Conservation (phyloP, 176 grass and related monocot species). For the Bothriochloa decipiens region DNA sequence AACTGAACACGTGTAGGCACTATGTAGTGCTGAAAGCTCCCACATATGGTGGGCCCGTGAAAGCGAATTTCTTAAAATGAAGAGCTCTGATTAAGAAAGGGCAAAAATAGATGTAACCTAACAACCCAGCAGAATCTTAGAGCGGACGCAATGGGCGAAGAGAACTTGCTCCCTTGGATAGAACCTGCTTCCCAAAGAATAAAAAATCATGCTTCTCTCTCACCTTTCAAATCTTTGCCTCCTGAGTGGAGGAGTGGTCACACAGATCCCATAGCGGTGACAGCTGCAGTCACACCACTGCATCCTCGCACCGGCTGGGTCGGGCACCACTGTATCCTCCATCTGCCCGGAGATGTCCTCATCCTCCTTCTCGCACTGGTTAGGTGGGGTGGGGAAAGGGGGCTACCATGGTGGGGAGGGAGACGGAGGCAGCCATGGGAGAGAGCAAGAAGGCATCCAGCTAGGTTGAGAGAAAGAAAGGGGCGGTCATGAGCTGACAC, state of each 20-base stretch:
- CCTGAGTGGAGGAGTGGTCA: background rate
- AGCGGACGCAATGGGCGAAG: too few species aligned
- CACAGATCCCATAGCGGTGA: background rate
- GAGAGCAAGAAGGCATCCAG: too few species aligned
- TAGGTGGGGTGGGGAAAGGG: too few species aligned
- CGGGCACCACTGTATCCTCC: background rate
- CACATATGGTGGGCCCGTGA: background rate
- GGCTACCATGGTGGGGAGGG: too few species aligned
- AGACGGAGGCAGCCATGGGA: too few species aligned
- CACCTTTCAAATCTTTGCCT: background rate
- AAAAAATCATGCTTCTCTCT: background rate
- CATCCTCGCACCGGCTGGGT: background rate
- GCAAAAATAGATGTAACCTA: conserved; percentile 7
- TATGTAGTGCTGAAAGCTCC: background rate
- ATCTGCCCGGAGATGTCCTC: too few species aligned
- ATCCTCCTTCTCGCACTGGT: too few species aligned
- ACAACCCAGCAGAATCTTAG: conserved; percentile 3
- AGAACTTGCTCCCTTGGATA: too few species aligned
- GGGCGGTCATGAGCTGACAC: too few species aligned
- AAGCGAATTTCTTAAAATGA: background rate
- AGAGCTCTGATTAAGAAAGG: conserved; percentile 14
- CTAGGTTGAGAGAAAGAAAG: too few species aligned
- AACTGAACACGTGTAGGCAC: too few species aligned
- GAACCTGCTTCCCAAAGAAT: too few species aligned
- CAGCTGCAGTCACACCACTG: background rate